Percentiles rank a stretch among this genome's conserved stretches.
Conservation (phyloP, 1,284 basidiomycete species). For the Vanrija humicola region DNA sequence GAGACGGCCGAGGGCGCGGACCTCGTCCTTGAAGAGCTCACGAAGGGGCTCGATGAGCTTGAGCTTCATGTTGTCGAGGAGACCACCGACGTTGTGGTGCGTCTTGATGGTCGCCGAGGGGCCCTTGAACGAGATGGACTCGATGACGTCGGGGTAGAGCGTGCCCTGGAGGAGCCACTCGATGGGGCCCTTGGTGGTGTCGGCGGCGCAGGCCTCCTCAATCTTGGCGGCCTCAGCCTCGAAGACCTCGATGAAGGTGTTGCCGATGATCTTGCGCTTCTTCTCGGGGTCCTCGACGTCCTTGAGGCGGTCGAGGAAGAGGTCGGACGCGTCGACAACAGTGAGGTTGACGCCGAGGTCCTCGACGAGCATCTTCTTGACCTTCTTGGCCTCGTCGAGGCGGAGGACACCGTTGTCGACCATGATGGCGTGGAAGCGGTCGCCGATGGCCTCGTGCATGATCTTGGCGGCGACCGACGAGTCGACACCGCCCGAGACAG, state of each 20-base stretch:
- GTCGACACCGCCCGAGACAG: conserved; percentile 96
- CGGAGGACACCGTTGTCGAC: conserved; percentile 98
- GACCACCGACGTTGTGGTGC: conserved; percentile 97
- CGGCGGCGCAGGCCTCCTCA: conserved; percentile 66
- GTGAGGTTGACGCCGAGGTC: conserved; percentile 96
- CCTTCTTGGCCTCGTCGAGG: conserved; percentile 84
- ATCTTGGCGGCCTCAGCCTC: conserved; percentile 88
- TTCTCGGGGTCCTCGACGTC: conserved; percentile 93
- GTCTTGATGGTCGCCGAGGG: conserved; percentile 99
- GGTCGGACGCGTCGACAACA: conserved; percentile 89
- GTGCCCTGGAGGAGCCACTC: conserved; percentile 99
- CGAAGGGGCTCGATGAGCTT: conserved; percentile 97
- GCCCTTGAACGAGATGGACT: conserved; percentile 99
- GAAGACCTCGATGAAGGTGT: conserved; percentile 98
- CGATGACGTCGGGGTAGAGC: conserved; percentile 98
- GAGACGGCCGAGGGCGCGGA: conserved; percentile 84
- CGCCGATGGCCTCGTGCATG: conserved; percentile 99
- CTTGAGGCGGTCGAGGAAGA: conserved; percentile 84
- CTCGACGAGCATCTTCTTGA: conserved; percentile 90
- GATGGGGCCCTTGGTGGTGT: conserved; percentile 77
- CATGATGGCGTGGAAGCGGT: conserved; percentile 99
- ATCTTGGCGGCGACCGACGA: conserved; percentile 97
- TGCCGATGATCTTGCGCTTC: conserved; percentile 98
- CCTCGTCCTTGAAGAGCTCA: conserved; percentile 99
- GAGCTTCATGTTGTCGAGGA: conserved; percentile 96